Conservation (phyloP, 2,329 filamentous ascomycete genomes). For the Neonectria hederae region DNA sequence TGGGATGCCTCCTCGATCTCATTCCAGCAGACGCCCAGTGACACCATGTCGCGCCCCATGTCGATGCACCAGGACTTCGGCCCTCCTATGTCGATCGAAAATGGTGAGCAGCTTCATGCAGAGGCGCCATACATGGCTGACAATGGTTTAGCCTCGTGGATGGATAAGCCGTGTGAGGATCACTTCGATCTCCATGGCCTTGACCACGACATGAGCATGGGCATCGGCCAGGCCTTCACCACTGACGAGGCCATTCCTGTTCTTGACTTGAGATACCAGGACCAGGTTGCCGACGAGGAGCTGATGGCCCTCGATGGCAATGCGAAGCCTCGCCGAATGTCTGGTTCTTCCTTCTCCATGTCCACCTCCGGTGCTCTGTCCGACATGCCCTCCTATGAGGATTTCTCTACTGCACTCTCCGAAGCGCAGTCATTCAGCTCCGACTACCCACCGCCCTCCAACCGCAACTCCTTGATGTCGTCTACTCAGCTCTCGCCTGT, state of each 20-base stretch:
- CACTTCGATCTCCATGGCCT: slow-evolving; percentile 64
- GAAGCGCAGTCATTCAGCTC: slow-evolving; percentile 74
- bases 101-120: slow-evolving; percentile 52
- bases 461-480: slow-evolving; percentile 75
- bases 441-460: slow-evolving; percentile 73
- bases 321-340: slow-evolving; percentile 70
- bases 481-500: slow-evolving; percentile 78
- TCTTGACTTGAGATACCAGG: slow-evolving; percentile 66
- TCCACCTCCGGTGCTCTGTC: slow-evolving; percentile 72
- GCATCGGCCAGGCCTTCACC: slow-evolving; percentile 70
- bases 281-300: slow-evolving; percentile 59
- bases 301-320: slow-evolving; percentile 60
- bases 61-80: slow-evolving; percentile 69
- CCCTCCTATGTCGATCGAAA: slow-evolving; percentile 59
- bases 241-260: slow-evolving; percentile 71
- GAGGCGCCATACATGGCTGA: slow-evolving; percentile 26
- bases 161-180: slow-evolving; percentile 66
- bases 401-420: slow-evolving; percentile 72
- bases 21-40: slow-evolving; percentile 60
- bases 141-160: slow-evolving; percentile 51
- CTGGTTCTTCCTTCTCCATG: slow-evolving; percentile 78
- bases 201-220: slow-evolving; percentile 66
- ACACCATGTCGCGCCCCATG: slow-evolving; percentile 63
- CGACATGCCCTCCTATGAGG: slow-evolving; percentile 76
- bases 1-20: slow-evolving; percentile 67